Conservation (phyloP, 2,329 filamentous ascomycete species). For the Paramyrothecium roridum region DNA sequence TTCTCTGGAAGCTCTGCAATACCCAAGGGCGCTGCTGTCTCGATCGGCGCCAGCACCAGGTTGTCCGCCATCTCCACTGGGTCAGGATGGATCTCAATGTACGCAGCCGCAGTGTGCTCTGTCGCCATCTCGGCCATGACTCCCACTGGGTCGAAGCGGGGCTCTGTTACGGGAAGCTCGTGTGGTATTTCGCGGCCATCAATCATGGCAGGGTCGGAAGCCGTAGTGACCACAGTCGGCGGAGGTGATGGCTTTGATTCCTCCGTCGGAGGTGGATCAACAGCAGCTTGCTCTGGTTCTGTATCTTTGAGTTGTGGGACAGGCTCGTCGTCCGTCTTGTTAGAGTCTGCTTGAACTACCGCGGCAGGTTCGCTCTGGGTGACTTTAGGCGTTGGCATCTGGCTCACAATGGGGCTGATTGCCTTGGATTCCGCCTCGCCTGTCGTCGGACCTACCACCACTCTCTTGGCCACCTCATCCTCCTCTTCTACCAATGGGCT, state of each 20-base stretch:
- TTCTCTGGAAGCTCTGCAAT: constrained; percentile 37
- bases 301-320: background rate
- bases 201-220: constrained; percentile 18
- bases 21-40: constrained; percentile 20
- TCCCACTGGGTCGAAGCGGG: constrained; percentile 36
- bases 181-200: constrained; percentile 28
- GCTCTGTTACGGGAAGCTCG: constrained; percentile 24
- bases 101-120: constrained; percentile 34
- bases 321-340: background rate
- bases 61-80: constrained; percentile 43
- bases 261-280: constrained; percentile 3
- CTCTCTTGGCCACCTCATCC: constrained; percentile 25
- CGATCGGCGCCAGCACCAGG: constrained; percentile 30
- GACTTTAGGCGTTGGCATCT: constrained; percentile 23
- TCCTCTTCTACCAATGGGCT: constrained; percentile 40
- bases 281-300: background rate
- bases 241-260: constrained; percentile 14
- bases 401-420: constrained; percentile 24
- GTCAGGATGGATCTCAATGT: constrained; percentile 38
- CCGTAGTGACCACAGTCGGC: constrained; percentile 4
- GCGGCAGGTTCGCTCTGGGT: constrained; percentile 12
- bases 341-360: background rate
- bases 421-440: constrained; percentile 11
- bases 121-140: constrained; percentile 46
- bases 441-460: constrained; percentile 16